Base-by-base conservation (phyloP, 1,284 basidiomycete species). In the Moesziomyces parantarcticus region DNA sequence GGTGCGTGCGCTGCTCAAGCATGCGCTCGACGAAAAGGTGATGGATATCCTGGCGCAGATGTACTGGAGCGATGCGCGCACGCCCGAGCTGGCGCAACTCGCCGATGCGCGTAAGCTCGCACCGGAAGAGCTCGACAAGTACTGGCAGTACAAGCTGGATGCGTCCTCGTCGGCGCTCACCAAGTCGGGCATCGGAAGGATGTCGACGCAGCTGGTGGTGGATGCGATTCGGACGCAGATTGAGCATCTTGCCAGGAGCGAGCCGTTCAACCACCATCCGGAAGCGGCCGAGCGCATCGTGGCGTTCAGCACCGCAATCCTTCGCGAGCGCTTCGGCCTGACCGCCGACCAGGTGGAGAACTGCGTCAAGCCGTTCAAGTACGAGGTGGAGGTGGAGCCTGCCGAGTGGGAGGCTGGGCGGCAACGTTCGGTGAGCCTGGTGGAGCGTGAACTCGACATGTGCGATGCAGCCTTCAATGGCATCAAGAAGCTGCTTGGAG, bases 341-440 rank as follows among this genome's bases (percentile, higher is more conserved):
- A 94, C 97, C 4, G 91, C 93, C 1, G 97, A 99, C 83, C 96
- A 99, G 85, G 97, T 99, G 9, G 97, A 99, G 87, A 99, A 99
- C 85, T 97, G 93, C 85, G 97, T 99, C 87, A 99, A 99, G 86
- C 97, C 97, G 32, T 98, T 90, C 89, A 98, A 99, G 87, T 97
- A 97, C 84, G 93, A 94, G 79, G 89, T 94, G 18, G 87, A 88
- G 70, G 84, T 88, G 6, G 93, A 97, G 72, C 88, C 88, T 13
- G 87, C 90, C 42, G 95, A 98, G 83, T 99, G 97, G 97, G 93
- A 94, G 77, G 81, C 87, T 3, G 96, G 96, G 0, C 87, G 95
- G 36, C 87, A 87, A 68, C 87, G 90, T 51, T 89, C 93, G 0
- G 87, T 94, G 54, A 88, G 88, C 48, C 86, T 95, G 73, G 92